Percentiles rank a stretch among this genome's conserved stretches.
Evolutionary conservation across 177 flowering plant genomes (phyloP).

Genomic region (Tripterygium wilfordii): DNA sequence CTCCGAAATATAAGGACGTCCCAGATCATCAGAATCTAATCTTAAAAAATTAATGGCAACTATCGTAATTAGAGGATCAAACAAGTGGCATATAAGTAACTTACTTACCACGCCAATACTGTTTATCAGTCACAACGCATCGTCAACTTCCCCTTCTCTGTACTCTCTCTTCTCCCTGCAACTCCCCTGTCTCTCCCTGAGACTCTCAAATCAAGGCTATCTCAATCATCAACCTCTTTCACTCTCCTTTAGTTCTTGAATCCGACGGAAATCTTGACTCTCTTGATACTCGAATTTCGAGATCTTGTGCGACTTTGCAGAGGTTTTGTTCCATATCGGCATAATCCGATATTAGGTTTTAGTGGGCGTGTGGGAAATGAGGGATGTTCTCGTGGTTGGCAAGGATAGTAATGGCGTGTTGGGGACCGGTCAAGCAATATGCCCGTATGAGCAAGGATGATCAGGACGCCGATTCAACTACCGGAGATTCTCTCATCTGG

Average conservation of each 20-base stretch:
- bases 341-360: not conserved
- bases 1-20: no score
- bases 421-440: slow-evolving; percentile 55
- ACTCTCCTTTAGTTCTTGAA: not conserved
- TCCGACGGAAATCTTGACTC: no score
- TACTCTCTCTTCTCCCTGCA: not conserved
- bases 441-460: slow-evolving; percentile 75
- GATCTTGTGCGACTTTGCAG: no score
- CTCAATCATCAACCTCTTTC: no score
- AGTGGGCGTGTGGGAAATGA: slow-evolving; percentile 48
- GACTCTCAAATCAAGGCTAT: no score
- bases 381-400: slow-evolving; percentile 73
- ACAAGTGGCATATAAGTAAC: no score
- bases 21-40: no score
- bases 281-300: no score
- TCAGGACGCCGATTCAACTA: slow-evolving; percentile 17
- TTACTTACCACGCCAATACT: no score
- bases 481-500: slow-evolving; percentile 48
- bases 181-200: slow-evolving; percentile 1
- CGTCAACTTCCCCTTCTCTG: slow-evolving; percentile 16
- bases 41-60: no score
- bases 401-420: slow-evolving; percentile 42
- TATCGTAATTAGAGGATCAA: not conserved
- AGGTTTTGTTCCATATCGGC: no score
- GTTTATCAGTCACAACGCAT: slow-evolving; percentile 2